Base-by-base conservation (phyloP, 257 asterid species). In the Rauvolfia tetraphylla region DNA sequence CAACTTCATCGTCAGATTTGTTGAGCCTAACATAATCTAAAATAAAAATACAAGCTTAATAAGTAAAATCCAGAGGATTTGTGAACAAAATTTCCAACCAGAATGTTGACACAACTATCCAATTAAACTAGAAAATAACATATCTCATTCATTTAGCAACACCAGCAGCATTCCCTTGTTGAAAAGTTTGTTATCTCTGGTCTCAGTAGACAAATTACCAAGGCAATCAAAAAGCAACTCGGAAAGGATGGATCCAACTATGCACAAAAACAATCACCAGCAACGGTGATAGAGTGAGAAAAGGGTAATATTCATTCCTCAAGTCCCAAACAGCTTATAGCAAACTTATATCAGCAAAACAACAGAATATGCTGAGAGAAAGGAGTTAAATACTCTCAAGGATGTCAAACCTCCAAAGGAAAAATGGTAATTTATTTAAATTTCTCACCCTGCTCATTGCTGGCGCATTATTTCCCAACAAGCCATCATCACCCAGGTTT, bases 361-460 rank as follows among this genome's bases (percentile, higher is more conserved):
- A 23, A 38, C 72, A 38, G 20, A 23, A 38, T 22, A 20, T 67
- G 14, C 33, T 67, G 18, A 8, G 18, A 67, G 25, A 67, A 12
- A 20, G 3, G 7, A 20, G 72, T 38, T 9, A n/a, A 25, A 18
- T 34, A 65, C 34, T 65, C 25, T 25, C 51, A 38, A 20, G 51
- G 72, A 22, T 22, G 51, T 39, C 49, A 38, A 67, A 20, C 13
- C 22, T 10, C 2, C 13, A 29, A 42, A 25, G 27, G 33, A 49
- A 8, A n/a, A 34, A 65, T 31, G 2, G 36, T 49, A 67, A 71
- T 61, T 23, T 56, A 74, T 46, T 54, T 77, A 62, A 75, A 76
- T 78, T 54, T 62, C 90, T 79, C 86, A 95, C 99, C 92, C 99
- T 89, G 84, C 90, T 95, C 95, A 95, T 87, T 73, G 99, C 99